Conservation (phyloP, 1,284 basidiomycete species). For the Cryptococcus sp. region DNA sequence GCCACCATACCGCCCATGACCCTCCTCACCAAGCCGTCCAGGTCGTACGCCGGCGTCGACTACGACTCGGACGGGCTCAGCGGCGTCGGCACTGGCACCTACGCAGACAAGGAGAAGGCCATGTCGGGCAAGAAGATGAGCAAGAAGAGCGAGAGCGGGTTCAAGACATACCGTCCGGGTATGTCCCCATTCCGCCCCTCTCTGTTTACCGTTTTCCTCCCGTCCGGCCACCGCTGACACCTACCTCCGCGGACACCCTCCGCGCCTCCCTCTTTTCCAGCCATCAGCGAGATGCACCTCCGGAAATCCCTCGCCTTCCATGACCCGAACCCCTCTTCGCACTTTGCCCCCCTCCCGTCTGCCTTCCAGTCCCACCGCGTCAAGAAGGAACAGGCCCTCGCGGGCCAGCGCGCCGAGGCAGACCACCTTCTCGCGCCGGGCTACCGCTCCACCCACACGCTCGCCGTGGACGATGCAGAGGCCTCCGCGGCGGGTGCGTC, state of each 20-base stretch:
- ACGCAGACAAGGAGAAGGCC: constrained; percentile 2
- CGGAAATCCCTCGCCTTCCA: constrained; percentile 30
- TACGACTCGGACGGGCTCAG: constrained; percentile 36
- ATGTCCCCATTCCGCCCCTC: constrained; percentile 10
- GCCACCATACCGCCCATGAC: constrained; percentile 11
- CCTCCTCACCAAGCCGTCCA: constrained; percentile 36
- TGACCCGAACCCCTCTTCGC: constrained; percentile 36
- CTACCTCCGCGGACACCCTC: neutral
- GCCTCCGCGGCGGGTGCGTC: constrained; percentile 22
- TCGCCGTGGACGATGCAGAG: constrained; percentile 15
- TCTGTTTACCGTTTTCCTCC: neutral
- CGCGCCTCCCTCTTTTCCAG: constrained; percentile 10
- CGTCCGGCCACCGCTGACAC: neutral
- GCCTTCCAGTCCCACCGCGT: constrained; percentile 36
- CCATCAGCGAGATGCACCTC: constrained; percentile 39
- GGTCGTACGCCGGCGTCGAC: constrained; percentile 43
- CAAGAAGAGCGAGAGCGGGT: constrained; percentile 25
- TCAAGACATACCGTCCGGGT: constrained; percentile 48
- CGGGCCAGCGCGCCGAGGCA: constrained; percentile 41
- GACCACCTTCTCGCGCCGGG: constrained; percentile 46
- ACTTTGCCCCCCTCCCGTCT: constrained; percentile 39
- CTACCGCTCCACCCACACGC: constrained; percentile 21
- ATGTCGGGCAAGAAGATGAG: constrained; percentile 3
- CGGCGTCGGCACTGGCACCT: constrained; percentile 26
- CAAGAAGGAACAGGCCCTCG: constrained; percentile 34